Evolutionary conservation across 2,329 filamentous ascomycete species (phyloP), one percentile per base, ranked within the genome.

Genomic region (Curvularia spicifera): DNA sequence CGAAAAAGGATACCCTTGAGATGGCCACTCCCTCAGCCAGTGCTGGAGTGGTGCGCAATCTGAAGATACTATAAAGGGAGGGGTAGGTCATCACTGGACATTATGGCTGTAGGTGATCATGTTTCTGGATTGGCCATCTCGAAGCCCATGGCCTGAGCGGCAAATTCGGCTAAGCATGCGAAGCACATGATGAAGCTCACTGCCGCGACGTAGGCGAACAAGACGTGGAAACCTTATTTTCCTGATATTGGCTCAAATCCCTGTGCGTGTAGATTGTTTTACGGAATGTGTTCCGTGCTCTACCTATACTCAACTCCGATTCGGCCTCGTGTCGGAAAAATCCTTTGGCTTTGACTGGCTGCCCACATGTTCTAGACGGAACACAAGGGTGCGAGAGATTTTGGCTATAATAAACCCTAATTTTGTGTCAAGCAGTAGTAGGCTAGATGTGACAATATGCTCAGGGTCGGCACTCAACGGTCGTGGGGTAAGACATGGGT

Each of bases 91-190:
- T 40, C 4, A 42, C 22, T n/a, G 20, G 28, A 28, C 37, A 18
- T 43, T 18, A 26, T 22, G 12, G 4, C 24, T 20, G 35, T 8
- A 37, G 31, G n/a, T 35, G 29, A 33, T 15, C 8, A 15, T 7
- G 33, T 53, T 20, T 20, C 33, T 39, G 18, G 51, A 40, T 49
- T n/a, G 35, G 46, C 20, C 18, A 42, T 58, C 29, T 46, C 45
- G 56, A 42, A 47, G 35, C 37, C 37, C 26, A 53, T 22, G 33
- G 46, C 45, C 49, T 59, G 57, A 47, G 53, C 60, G 59, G 44
- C 46, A 47, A 40, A 13, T 29, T 53, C 58, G 66, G 67, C 49
- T 67, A 68, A 64, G 64, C 57, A 29, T 55, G 50, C 31, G 54
- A 63, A 64, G 56, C 60, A 47, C 28, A 57, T 51, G 40, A 28